A percentile compares a stretch with the other conserved stretches of the same genome.
These are phyloP conservation scores for Lyophyllum shimeji DNA, from an alignment of 768 basidiomycete genomes.

Conservation along the genomic window DNA sequence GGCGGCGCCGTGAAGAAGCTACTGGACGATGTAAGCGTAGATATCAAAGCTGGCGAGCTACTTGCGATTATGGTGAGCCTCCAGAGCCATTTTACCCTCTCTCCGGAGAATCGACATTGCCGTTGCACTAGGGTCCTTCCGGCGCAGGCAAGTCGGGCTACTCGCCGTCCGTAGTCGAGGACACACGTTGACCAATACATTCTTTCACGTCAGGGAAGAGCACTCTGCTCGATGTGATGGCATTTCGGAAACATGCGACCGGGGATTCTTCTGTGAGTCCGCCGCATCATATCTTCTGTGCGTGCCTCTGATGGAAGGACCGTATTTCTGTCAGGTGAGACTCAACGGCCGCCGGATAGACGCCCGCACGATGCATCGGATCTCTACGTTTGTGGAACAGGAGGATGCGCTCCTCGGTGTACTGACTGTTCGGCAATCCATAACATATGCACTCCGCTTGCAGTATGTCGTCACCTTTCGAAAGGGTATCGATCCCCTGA, in stretches of 20 bases:
- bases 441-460: conserved; percentile 50
- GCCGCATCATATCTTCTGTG: background rate
- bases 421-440: conserved; percentile 55
- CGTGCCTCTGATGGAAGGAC: background rate
- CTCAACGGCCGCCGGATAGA: conserved; percentile 31
- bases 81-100: background rate
- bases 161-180: background rate
- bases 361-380: conserved; percentile 32
- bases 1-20: conserved; percentile 27
- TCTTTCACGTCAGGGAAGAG: conserved; percentile 33
- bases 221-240: conserved; percentile 46
- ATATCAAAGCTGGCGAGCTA: conserved; percentile 37
- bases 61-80: conserved; percentile 41
- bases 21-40: conserved; percentile 40
- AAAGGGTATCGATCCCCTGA: background rate
- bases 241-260: conserved; percentile 32
- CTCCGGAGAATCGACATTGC: conserved; percentile 1
- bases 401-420: conserved; percentile 60
- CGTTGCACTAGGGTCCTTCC: conserved; percentile 36
- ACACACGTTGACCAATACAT: background rate
- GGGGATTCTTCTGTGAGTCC: conserved; percentile 30
- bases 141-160: conserved; percentile 33
- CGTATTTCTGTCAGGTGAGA: conserved; percentile 20
- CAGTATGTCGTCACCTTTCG: conserved; percentile 29
- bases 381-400: conserved; percentile 57